Conservation (phyloP, 768 basidiomycete genomes). For the Boletellus sp. region DNA sequence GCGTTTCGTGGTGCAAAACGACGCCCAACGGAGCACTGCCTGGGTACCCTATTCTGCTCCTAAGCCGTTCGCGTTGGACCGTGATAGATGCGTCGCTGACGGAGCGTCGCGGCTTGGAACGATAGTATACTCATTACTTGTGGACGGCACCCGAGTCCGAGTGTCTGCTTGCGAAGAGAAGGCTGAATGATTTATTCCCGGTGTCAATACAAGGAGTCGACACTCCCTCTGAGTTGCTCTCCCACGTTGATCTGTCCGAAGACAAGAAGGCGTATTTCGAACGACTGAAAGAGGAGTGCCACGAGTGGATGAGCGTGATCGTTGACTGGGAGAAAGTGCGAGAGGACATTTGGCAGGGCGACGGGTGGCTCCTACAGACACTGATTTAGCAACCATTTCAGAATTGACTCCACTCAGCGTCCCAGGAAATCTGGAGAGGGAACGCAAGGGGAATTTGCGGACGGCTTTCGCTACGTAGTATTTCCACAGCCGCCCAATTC, state of each 20-base stretch:
- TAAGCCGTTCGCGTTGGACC: conserved; percentile 3
- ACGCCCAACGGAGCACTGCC: conserved; percentile 17
- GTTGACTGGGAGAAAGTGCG: conserved; percentile 20
- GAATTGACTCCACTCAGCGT: not conserved
- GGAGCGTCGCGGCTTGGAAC: not conserved
- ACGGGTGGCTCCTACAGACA: conserved; percentile 5
- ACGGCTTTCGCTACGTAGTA: conserved; percentile 19
- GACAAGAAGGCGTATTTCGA: conserved; percentile 20
- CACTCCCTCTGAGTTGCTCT: conserved; percentile 17
- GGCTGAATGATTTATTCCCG: conserved; percentile 30
- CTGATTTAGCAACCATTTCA: not conserved
- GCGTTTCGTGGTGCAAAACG: conserved; percentile 10
- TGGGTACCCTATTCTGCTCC: conserved; percentile 19
- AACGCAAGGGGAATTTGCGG: conserved; percentile 5
- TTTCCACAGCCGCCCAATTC: conserved; percentile 19
- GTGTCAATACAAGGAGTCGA: conserved; percentile 15
- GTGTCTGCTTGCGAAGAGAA: conserved; percentile 14
- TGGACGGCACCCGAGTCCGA: conserved; percentile 28
- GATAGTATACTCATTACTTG: conserved; percentile 30
- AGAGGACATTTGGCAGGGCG: conserved; percentile 3
- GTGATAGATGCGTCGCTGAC: not conserved
- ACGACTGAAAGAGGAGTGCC: conserved; percentile 15
- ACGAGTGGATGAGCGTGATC: conserved; percentile 16
- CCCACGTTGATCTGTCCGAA: conserved; percentile 23
- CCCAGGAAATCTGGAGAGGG: conserved; percentile 14